Evolutionary conservation across 2,329 filamentous ascomycete genomes (phyloP).

Genomic region (Fusarium keratoplasticum): DNA sequence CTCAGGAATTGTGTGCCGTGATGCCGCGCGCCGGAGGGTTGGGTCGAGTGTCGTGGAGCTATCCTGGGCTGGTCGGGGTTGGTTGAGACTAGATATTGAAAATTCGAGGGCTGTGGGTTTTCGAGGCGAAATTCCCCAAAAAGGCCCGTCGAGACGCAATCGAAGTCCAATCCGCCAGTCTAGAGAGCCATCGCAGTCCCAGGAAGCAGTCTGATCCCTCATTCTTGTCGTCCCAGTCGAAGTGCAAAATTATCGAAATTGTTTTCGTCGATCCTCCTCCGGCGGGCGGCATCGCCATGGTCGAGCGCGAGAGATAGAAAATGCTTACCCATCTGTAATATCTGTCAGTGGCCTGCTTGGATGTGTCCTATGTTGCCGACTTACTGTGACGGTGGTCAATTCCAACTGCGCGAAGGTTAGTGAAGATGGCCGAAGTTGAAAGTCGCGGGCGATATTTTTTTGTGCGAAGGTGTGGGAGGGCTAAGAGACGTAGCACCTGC

Average conservation of each 20-base stretch:
- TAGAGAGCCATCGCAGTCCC: background rate
- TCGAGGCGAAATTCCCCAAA: background rate
- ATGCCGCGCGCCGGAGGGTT: constrained; percentile 25
- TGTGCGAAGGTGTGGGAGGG: constrained; percentile 57
- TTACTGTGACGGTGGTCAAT: constrained; percentile 63
- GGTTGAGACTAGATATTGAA: constrained; percentile 1
- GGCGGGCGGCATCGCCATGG: constrained; percentile 40
- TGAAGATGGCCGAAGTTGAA: constrained; percentile 55
- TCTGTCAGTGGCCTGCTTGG: constrained; percentile 52
- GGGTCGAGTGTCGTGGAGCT: constrained; percentile 18
- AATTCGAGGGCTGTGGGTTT: constrained; percentile 24
- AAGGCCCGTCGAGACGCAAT: background rate
- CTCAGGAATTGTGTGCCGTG: constrained; percentile 3
- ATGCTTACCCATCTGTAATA: constrained; percentile 70
- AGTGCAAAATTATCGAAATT: constrained; percentile 36
- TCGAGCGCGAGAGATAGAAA: constrained; percentile 40
- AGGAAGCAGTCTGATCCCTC: constrained; percentile 6
- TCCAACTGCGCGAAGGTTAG: constrained; percentile 56
- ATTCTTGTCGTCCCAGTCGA: constrained; percentile 1
- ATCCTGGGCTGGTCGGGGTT: constrained; percentile 1
- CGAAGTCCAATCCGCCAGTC: background rate
- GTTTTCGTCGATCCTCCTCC: constrained; percentile 33
- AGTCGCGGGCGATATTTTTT: constrained; percentile 54
- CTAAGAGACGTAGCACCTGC: constrained; percentile 47
- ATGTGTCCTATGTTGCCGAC: constrained; percentile 52